Conservation (phyloP, 1,284 basidiomycete species). For the Ustilago vetiveriae region DNA sequence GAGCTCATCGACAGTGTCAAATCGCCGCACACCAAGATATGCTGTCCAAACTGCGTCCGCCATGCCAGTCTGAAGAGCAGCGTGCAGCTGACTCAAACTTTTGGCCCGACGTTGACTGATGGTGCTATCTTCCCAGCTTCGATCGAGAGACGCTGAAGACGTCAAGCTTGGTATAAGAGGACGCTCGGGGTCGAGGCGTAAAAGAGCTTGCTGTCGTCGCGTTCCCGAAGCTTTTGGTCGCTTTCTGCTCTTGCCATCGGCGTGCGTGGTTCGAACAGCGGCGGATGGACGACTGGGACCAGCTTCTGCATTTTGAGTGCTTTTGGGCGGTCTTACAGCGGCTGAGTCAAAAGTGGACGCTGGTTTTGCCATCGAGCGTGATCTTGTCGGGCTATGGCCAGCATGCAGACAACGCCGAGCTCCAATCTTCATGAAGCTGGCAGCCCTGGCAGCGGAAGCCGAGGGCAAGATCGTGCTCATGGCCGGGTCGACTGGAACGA, state of each 20-base stretch:
- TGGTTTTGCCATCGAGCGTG: neutral
- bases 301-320: neutral
- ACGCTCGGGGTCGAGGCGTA: conserved; percentile 17
- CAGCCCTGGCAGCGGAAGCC: neutral
- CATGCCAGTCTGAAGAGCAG: conserved; percentile 18
- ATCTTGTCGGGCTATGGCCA: neutral
- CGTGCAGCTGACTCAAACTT: conserved; percentile 17
- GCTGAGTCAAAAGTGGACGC: neutral
- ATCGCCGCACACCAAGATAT: conserved; percentile 10
- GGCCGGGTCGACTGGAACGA: neutral
- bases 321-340: too few species aligned
- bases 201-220: conserved; percentile 1
- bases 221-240: neutral
- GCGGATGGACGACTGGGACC: neutral
- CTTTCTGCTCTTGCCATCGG: neutral
- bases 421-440: neutral
- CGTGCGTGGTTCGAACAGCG: neutral
- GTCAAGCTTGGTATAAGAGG: conserved; percentile 19
- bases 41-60: conserved; percentile 28
- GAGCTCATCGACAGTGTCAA: neutral
- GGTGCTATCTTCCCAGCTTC: neutral
- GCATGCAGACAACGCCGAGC: neutral
- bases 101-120: conserved; percentile 11
- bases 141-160: neutral
- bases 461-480: conserved; percentile 1